Base-by-base conservation (phyloP, 805 yeast species). In the Hemisphaericaspora nanyangensis region DNA sequence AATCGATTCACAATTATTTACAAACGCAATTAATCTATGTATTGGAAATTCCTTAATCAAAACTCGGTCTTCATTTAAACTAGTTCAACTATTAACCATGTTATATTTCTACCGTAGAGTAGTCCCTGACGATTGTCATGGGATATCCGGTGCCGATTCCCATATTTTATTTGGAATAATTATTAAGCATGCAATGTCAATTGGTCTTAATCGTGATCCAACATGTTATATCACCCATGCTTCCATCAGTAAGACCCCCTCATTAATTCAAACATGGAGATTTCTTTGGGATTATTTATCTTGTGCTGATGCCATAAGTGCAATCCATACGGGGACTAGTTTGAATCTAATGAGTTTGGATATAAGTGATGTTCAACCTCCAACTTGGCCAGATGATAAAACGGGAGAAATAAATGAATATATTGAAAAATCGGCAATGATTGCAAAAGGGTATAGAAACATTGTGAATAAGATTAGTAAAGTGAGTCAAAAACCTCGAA, bases 131-230 rank as follows among this genome's bases (percentile, higher is more conserved):
- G 74, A 70, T 46, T 57, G 67, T 39, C 68, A 59, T 41, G 73
- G 74, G 1, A 45, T 67, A 19, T 61, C 69, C 17, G 65, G 69
- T 6, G 55, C 63, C 0, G 73, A 69, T 44, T 60, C 66, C 3
- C 66, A 63, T 35, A 54, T 65, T 12, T 50, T 67, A 17, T 57
- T 68, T 34, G 70, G 72, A 0, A 54, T 60, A 2, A 58, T 61
- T 6, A 52, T 65, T 8, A 57, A 53, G 22, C 73, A 67, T 38
- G 71, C 74, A 0, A 36, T 63, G 31, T 55, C 70, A 3, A 65
- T 66, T 31, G 73, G 74, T 0, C 49, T 67, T 31, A 60, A 68
- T 44, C 49, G 73, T 10, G 73, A 68, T 42, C 73, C 74, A 1
- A 47, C 56, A 11, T 49, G 40, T 29, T 67, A 56, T 39, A 39